Conservation (phyloP, 2,329 filamentous ascomycete species). For the Nigrospora oryzae region DNA sequence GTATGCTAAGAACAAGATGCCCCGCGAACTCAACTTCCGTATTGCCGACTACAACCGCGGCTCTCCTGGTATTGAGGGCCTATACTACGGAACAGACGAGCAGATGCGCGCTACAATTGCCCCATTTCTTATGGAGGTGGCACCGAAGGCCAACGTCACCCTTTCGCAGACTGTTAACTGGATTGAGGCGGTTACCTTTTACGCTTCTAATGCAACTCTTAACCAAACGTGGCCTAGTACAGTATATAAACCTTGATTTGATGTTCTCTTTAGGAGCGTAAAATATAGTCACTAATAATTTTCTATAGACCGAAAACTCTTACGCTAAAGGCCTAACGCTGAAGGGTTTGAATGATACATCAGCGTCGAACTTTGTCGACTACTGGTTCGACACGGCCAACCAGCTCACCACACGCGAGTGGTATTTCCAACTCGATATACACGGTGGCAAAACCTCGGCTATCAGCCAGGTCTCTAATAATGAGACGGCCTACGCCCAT, state of each 20-base stretch:
- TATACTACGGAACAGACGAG: slow-evolving; percentile 26
- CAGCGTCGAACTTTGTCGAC: slow-evolving; percentile 25
- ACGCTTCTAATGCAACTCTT: slow-evolving; percentile 15
- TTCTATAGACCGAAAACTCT: slow-evolving; percentile 26
- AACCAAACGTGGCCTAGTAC: slow-evolving; percentile 18
- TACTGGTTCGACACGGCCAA: slow-evolving; percentile 29
- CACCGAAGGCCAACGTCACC: slow-evolving; percentile 22
- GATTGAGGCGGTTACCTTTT: slow-evolving; percentile 21
- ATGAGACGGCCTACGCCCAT: slow-evolving; percentile 29
- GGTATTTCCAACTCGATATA: slow-evolving; percentile 33
- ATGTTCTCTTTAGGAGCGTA: too few relatives aligned
- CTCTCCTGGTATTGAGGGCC: slow-evolving; percentile 26
- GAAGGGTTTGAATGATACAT: slow-evolving; percentile 22
- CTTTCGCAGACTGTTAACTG: slow-evolving; percentile 20
- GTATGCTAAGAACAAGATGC: slow-evolving; percentile 22
- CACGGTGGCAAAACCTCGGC: slow-evolving; percentile 31
- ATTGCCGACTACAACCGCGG: slow-evolving; percentile 24
- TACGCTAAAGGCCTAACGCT: slow-evolving; percentile 30
- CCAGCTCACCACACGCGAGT: slow-evolving; percentile 21
- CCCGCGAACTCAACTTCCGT: slow-evolving; percentile 31
- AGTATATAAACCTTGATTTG: slow-evolving; percentile 6
- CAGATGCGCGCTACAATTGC: slow-evolving; percentile 20
- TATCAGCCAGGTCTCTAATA: slow-evolving; percentile 17
- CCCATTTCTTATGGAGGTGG: slow-evolving; percentile 24
- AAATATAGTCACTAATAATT: too few relatives aligned